Base-by-base conservation (phyloP, 2,329 filamentous ascomycete genomes). In the Penicillium glabrum region DNA sequence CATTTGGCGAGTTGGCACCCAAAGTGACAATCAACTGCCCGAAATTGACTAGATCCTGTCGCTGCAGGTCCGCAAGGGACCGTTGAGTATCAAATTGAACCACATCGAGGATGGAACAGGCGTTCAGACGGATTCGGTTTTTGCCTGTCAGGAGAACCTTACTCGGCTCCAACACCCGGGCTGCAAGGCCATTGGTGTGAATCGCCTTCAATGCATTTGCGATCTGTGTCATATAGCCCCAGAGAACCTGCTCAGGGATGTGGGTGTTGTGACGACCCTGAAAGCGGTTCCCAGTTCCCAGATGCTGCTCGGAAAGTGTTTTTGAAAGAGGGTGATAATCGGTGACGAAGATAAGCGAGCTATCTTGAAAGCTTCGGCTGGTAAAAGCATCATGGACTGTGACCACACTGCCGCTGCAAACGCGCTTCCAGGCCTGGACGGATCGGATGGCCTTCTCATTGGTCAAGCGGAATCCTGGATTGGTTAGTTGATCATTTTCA, bases 261-360 rank as follows among this genome's bases (percentile, higher is more conserved):
- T 83, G 66, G 68, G 75, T 61, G 78, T 79, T 75, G 27, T 72
- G 71, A 55, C 81, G 72, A 73, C 74, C 71, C 71, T 72, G 68
- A 46, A 75, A 76, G 33, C 77, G 72, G 39, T 67, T 73, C 41
- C 73, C 72, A 41, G 69, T 68, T 41, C 73, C 72, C 47, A 79
- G 63, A 54, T 97, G 90, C 66, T 90, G 86, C 69, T 98, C 93
- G 33, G 89, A 86, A 24, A 99, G 82, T 0, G 93, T 96, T 74
- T 95, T 96, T 2, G 93, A 91, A 21, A 95, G 82, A 1, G 95
- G 93, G 68, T 95, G 90, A 69, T 96, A 99, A 72, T 96, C 91
- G 60, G 91, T 95, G 24, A 96, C 92, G 68, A 99, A 89, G 48
- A 99, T 89, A 53, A 99, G 83, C 3, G 95, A 98, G 75, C 91